Percentiles rank a stretch among this genome's conserved stretches.
Evolutionary conservation across 2,329 filamentous ascomycete species (phyloP).

Genomic region (Phialophora verrucosa): DNA sequence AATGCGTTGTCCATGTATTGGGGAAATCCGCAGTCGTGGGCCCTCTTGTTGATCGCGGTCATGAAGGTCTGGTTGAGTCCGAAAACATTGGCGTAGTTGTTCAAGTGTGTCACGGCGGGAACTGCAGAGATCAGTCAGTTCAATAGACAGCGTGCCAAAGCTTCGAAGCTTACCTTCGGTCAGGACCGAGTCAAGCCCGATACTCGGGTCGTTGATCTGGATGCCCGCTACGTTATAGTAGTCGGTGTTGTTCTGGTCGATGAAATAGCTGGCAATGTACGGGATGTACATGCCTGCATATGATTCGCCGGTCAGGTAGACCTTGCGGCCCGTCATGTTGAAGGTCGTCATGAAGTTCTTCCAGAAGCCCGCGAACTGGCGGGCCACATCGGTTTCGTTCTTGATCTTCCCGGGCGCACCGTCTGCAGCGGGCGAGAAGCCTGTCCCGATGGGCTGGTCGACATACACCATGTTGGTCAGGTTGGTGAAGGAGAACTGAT

Average conservation of each 20-base stretch:
- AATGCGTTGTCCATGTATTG: constrained; percentile 58
- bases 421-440: constrained; percentile 54
- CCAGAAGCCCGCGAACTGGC: constrained; percentile 58
- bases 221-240: constrained; percentile 61
- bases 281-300: constrained; percentile 54
- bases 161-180: constrained; percentile 33
- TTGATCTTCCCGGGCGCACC: constrained; percentile 50
- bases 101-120: constrained; percentile 49
- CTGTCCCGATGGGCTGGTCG: constrained; percentile 61
- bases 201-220: constrained; percentile 56
- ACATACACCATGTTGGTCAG: constrained; percentile 42
- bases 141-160: too few species aligned
- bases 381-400: constrained; percentile 54
- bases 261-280: constrained; percentile 59
- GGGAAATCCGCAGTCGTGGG: constrained; percentile 55
- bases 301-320: constrained; percentile 62
- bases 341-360: constrained; percentile 63
- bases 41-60: constrained; percentile 47
- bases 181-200: constrained; percentile 48
- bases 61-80: constrained; percentile 36
- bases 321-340: constrained; percentile 58
- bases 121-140: constrained; percentile 25
- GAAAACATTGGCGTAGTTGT: constrained; percentile 43
- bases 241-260: constrained; percentile 54
- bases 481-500: constrained; percentile 42